Evolutionary conservation across 176 grass and related monocot genomes (phyloP), one percentile per base, ranked within the genome.

Genomic region (Oryza officinalis): DNA sequence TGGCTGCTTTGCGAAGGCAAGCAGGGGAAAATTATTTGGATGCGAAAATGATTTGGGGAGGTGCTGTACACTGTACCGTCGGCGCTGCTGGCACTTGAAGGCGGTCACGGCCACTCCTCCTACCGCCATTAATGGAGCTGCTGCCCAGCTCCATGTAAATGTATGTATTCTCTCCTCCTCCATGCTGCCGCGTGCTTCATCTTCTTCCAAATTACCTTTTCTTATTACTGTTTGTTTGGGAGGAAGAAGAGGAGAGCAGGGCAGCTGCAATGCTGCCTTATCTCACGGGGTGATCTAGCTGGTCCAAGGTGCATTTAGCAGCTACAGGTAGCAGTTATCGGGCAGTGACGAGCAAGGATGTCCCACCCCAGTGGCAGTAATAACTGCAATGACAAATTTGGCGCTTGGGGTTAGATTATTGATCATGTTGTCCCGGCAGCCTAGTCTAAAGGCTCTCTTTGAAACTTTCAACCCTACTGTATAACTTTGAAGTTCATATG

Each of bases 111-210:
- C 54, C 37, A 23, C 67, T 47, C 57, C 81, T 89, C 82, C 82
- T 33, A 81, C 82, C 52, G 40, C 38, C 84, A 75, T 90, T 83
- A 84, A 90, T 90, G 84, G 84, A 40, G 20, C 22, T 70, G 63
- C 63, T n/a, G 37, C 37, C 37, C 9, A 61, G 57, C n/a, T 23
- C 57, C 22, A 25, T 23, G 57, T 61, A 25, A 61, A 25, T 57
- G 50, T 22, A 26, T 6, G 2, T 8, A 10, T 50, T 0, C 45
- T 47, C 13, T 47, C 45, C 25, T 38, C 35, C 80, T 83, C 74
- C 37, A 79, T 64, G 76, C 76, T 20, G 64, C 50, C 38, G 66
- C 43, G n/a, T 81, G 63, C 44, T 13, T 12, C 25, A 33, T 45
- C 49, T 75, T 61, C 8, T 50, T 5, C 57, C n/a, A 10, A 50